phyloP scores from a whole-genome alignment of 306 rosid genomes.

The Glycine soja region DNA sequence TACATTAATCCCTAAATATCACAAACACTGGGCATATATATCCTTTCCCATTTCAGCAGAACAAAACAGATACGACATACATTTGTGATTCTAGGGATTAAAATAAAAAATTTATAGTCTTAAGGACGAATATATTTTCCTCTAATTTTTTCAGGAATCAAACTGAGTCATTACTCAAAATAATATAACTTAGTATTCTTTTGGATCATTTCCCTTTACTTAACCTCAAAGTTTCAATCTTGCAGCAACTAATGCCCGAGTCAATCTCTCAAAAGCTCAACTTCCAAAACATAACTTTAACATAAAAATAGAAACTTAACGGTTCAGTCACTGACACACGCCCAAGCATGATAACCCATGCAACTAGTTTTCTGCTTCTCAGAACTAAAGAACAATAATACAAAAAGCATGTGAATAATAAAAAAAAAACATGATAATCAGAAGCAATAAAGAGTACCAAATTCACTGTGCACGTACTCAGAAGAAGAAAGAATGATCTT shows the following conservation, averaged over 20 bases:
- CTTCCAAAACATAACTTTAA: background rate
- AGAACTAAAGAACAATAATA: constrained; percentile 27
- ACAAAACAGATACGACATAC: background rate
- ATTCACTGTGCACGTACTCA: background rate
- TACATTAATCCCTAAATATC: background rate
- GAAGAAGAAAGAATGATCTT: background rate
- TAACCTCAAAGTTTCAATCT: constrained; percentile 1
- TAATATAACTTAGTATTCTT: constrained; percentile 4
- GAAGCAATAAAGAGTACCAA: constrained; percentile 17
- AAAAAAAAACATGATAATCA: background rate
- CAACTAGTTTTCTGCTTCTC: constrained; percentile 2
- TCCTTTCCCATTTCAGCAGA: background rate
- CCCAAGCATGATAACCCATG: constrained; percentile 35
- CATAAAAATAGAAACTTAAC: constrained; percentile 9
- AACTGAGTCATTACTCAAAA: background rate
- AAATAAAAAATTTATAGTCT: background rate
- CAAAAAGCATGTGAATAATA: constrained; percentile 21
- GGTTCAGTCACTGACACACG: constrained; percentile 1
- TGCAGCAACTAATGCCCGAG: background rate
- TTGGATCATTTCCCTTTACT: constrained; percentile 7
- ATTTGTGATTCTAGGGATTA: background rate
- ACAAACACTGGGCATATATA: background rate
- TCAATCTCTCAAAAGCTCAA: background rate
- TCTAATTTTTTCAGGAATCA: background rate
- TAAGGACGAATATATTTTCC: background rate